These are phyloP conservation scores for Panicum hallii DNA, from an alignment of 202 grass and related monocot genomes.

Conservation along the genomic window DNA sequence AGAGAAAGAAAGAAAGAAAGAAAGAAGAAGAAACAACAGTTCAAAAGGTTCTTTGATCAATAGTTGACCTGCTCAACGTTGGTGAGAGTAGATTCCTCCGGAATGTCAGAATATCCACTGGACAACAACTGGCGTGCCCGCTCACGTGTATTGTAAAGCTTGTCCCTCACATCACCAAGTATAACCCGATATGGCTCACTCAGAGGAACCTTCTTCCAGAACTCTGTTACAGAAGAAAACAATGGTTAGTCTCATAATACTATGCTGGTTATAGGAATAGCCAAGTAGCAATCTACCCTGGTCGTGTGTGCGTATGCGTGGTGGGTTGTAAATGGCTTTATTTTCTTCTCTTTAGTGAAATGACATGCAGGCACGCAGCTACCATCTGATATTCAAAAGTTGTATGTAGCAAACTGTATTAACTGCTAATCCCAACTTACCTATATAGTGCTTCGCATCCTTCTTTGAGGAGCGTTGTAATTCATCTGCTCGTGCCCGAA, in stretches of 20 bases:
- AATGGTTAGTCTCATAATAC: neutral
- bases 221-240: constrained; percentile 50
- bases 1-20: too few relatives aligned
- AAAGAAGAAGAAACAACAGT: neutral
- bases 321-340: too few relatives aligned
- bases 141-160: constrained; percentile 81
- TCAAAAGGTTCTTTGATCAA: neutral
- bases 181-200: constrained; percentile 82
- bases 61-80: constrained; percentile 69
- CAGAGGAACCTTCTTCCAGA: constrained; percentile 86
- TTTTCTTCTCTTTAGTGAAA: too few relatives aligned
- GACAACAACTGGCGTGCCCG: constrained; percentile 76
- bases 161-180: constrained; percentile 85
- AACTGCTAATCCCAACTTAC: constrained; percentile 45
- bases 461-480: constrained; percentile 75
- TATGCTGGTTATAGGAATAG: neutral
- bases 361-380: too few relatives aligned
- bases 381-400: constrained; percentile 3
- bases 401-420: neutral
- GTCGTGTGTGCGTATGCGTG: too few relatives aligned
- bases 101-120: constrained; percentile 79
- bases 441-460: constrained; percentile 90
- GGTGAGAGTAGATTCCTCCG: constrained; percentile 69
- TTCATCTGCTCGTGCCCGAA: constrained; percentile 60
- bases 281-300: neutral